These are phyloP conservation scores for Scheffersomyces lignicola DNA, from an alignment of 1,139 yeast species.

Conservation along the genomic window DNA sequence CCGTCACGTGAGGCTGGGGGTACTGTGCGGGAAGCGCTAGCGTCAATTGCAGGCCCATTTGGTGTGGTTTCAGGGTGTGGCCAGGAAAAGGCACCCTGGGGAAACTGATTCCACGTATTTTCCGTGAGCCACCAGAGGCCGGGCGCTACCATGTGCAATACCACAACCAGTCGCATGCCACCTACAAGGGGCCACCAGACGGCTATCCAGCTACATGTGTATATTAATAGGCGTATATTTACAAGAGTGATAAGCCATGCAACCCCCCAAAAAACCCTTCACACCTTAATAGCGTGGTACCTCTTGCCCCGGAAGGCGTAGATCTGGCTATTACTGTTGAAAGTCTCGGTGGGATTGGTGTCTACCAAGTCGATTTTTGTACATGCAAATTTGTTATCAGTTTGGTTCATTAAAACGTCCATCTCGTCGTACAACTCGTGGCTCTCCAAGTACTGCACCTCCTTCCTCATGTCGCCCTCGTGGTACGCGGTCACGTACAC, in stretches of 20 bases:
- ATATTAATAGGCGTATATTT: constrained; percentile 11
- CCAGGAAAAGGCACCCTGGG: no score
- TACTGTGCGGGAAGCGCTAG: no score
- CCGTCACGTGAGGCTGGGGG: no score
- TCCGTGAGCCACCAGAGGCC: no score
- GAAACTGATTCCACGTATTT: no score
- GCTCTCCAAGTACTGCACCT: constrained; percentile 69
- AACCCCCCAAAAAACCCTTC: constrained; percentile 8
- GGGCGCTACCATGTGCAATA: no score
- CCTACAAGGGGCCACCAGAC: no score
- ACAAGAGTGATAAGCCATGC: constrained; percentile 11
- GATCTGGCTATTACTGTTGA: constrained; percentile 84
- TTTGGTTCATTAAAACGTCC: constrained; percentile 78
- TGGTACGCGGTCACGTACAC: constrained; percentile 90
- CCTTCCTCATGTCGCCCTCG: constrained; percentile 66
- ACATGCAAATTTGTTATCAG: constrained; percentile 73
- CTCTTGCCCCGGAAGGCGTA: constrained; percentile 96
- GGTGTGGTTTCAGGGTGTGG: no score
- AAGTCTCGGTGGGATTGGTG: constrained; percentile 85
- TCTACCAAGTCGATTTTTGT: constrained; percentile 95
- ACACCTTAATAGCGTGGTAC: constrained; percentile 72
- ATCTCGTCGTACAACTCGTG: constrained; percentile 64
- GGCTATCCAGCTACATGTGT: no score
- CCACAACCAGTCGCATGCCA: no score
- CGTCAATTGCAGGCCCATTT: no score